Base-by-base conservation (phyloP, 1,284 basidiomycete genomes). In the Cystobasidium pallidum region DNA sequence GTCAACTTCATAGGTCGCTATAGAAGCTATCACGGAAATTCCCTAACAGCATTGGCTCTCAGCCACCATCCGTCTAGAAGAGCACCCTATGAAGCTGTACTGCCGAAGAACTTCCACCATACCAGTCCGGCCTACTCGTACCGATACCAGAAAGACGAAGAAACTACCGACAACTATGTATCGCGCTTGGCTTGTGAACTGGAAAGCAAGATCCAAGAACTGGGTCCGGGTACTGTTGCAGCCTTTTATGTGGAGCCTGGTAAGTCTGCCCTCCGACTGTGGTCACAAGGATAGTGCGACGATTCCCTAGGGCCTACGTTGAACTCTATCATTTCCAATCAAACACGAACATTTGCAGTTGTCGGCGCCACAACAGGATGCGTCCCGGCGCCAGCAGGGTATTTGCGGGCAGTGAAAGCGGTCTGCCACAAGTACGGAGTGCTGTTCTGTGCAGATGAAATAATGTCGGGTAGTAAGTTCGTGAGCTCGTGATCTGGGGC, bases 341-440 rank as follows among this genome's bases (percentile, higher is more conserved):
- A 19, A 45, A 19, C 11, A 19, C 26, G n/a, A n/a, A 41, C 26
- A 24, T 51, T n/a, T 24, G n/a, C 54, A 54, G 72, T 73, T 11
- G 89, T 91, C 2, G 92, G 91, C 36, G 91, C 91, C 0, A 88
- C 91, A 0, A 88, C 88, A 0, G 92, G 91, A 32, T 79, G 77
- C 55, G 74, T 80, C 1, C 74, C 76, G 8, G 75, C 79, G 30
- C 74, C 78, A 0, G 76, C 78, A 1, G 80, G 81, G 0, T 82
- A 82, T 73, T 76, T 82, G 64, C 49, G 72, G 79, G 89, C 89
- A 3, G 91, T 93, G 86, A 91, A 90, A 78, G 86, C 86, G 7
- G 89, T 94, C n/a, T 92, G 91, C 77, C 86, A 91, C 66, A 90
- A 90, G 78, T 89, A 92, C 75, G 91, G 89, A 4, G 90, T 89